These are phyloP conservation scores for Xylaria castorea DNA, from an alignment of 495 filamentous ascomycete species.

Conservation along the genomic window DNA sequence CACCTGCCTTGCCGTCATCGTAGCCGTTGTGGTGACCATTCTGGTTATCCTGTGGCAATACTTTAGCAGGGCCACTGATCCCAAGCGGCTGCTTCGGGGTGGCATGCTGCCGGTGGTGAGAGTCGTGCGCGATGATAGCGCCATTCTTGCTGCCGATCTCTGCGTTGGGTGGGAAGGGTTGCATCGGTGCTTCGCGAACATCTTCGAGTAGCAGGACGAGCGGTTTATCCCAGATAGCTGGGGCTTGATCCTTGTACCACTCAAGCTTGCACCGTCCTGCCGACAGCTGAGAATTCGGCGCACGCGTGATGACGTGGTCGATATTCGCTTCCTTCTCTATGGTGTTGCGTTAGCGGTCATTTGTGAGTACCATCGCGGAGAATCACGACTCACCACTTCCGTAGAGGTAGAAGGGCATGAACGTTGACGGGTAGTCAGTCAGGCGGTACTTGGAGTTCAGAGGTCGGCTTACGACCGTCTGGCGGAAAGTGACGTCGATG, in stretches of 20 bases:
- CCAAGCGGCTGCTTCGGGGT: neutral
- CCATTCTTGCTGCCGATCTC: constrained; percentile 27
- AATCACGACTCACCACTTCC: constrained; percentile 33
- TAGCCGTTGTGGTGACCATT: constrained; percentile 11
- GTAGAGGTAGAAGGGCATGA: constrained; percentile 57
- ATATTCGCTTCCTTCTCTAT: constrained; percentile 39
- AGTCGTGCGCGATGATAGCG: constrained; percentile 6
- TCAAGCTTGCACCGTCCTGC: constrained; percentile 36
- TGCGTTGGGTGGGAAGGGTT: constrained; percentile 41
- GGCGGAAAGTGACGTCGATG: constrained; percentile 37
- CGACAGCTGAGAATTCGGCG: constrained; percentile 44
- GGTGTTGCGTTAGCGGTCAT: neutral
- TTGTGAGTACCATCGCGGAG: too few relatives aligned
- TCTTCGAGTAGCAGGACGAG: constrained; percentile 36
- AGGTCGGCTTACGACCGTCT: constrained; percentile 28
- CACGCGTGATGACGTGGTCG: constrained; percentile 47
- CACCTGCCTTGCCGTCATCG: neutral
- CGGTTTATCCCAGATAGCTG: constrained; percentile 24
- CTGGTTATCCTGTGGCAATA: neutral
- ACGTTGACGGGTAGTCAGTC: constrained; percentile 37
- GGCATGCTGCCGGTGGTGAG: neutral
- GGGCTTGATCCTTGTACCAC: constrained; percentile 23
- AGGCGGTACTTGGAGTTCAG: constrained; percentile 45
- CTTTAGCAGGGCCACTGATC: neutral
- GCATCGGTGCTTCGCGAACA: constrained; percentile 42